Percentiles rank a stretch among this genome's conserved stretches.
These are phyloP conservation scores for Alternaria ethzedia DNA, from an alignment of 2,329 filamentous ascomycete genomes.

Conservation along the genomic window DNA sequence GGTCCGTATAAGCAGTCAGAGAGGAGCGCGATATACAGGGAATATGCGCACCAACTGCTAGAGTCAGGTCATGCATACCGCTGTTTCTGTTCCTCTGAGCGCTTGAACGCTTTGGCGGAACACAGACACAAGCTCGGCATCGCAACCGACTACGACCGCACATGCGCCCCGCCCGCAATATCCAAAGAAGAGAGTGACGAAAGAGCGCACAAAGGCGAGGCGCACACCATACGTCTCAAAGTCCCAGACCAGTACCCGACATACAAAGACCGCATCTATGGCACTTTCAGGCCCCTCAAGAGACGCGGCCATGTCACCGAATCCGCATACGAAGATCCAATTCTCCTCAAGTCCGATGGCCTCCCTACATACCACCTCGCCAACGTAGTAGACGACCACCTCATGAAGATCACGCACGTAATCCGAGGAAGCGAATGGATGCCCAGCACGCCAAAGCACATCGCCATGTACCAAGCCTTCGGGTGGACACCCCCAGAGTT, in stretches of 20 bases:
- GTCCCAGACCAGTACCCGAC: conserved; percentile 65
- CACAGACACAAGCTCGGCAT: conserved; percentile 66
- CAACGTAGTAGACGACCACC: conserved; percentile 94
- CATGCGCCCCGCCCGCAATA: conserved; percentile 68
- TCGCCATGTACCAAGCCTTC: conserved; percentile 61
- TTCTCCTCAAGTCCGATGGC: conserved; percentile 89
- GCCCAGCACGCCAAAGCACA: conserved; percentile 83
- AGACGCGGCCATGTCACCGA: conserved; percentile 49
- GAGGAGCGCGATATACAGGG: conserved; percentile 73
- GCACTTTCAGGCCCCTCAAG: conserved; percentile 50
- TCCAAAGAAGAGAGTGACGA: conserved; percentile 71
- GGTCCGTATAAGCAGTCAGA: conserved; percentile 92
- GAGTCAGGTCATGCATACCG: conserved; percentile 79
- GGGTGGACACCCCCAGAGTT: conserved; percentile 57
- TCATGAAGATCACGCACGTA: conserved; percentile 95
- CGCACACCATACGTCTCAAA: conserved; percentile 79
- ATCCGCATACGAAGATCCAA: conserved; percentile 75
- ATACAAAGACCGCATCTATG: conserved; percentile 83
- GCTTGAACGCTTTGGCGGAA: conserved; percentile 71
- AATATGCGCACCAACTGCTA: conserved; percentile 74
- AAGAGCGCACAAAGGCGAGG: conserved; percentile 71
- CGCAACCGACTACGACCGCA: conserved; percentile 70
- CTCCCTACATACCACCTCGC: conserved; percentile 96
- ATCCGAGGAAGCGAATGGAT: conserved; percentile 97
- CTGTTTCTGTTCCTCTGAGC: conserved; percentile 84